Base-by-base conservation (phyloP, 352 stramenopile genomes). In the Thraustochytrium sp. region DNA sequence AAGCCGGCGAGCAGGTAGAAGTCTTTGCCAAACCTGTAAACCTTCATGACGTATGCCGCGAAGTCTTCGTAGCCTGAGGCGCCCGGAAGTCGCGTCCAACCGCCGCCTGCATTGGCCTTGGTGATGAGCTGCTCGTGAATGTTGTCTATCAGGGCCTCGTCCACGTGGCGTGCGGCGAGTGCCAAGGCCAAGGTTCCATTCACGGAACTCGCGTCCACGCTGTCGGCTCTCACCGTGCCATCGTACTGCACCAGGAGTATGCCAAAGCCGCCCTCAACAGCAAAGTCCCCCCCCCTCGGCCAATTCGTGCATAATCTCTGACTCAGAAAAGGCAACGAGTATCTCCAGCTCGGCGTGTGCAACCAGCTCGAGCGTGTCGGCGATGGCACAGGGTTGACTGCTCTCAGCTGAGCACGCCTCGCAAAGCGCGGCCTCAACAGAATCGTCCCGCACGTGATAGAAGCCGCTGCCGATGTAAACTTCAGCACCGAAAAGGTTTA, bases 1-100 rank as follows among this genome's bases (percentile, higher is more conserved):
- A 44, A 72, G 9, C 59, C 59, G n/a, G 8, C n/a, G 26, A 72
- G 26, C 59, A 72, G n/a, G 59, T 72, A 72, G 59, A 44, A 72
- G 13, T 49, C 40, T 26, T 49, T 44, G 36, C 26, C 36, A 26
- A 34, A 11, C 59, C 46, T 72, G 59, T 31, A 44, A 29, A 72
- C 46, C 40, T 72, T 72, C 1, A 44, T 72, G 9, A 72, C 59
- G 46, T 44, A 72, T 13, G 26, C 59, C 1, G 26, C 40, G 8
- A 44, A 42, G 40, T 44, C 36, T 0, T 5, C 26, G 26, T 11
- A 49, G 59, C 59, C 59, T 21, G 42, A 21, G 8, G 21, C 40
- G 21, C 59, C 59, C 9, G 59, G 40, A 18, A 72, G 40, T 29
- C 8, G 13, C 11, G 46, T 5, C 59, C 59, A 72, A 5, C 59